Evolutionary conservation across 164 flowering plant genomes (phyloP).

Genomic region (Liriodendron chinense): DNA sequence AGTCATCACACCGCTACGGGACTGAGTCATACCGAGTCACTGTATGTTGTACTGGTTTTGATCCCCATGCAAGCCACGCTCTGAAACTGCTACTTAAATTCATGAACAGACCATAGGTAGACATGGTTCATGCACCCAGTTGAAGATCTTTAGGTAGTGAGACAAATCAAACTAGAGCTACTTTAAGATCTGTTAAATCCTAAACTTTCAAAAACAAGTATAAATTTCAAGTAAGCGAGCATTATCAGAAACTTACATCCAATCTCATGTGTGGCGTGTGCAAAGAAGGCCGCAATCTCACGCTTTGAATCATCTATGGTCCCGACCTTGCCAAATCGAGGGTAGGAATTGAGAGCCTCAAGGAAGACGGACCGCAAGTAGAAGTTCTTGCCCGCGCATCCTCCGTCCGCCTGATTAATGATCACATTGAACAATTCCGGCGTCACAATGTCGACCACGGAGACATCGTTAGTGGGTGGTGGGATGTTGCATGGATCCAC

Average conservation of each 20-base stretch:
- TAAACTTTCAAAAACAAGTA: too few species aligned
- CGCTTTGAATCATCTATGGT: constrained; percentile 32
- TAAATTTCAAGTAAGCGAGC: neutral
- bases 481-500: constrained; percentile 34
- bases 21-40: too few species aligned
- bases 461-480: constrained; percentile 1
- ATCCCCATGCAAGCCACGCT: too few species aligned
- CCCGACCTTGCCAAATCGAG: constrained; percentile 35
- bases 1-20: too few species aligned
- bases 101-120: too few species aligned
- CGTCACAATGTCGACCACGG: constrained; percentile 36
- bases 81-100: too few species aligned
- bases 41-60: too few species aligned
- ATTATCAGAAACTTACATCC: constrained; percentile 25
- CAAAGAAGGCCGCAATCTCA: constrained; percentile 44
- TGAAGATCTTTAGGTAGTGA: too few species aligned
- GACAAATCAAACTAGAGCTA: too few species aligned
- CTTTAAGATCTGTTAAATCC: too few species aligned
- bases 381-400: constrained; percentile 34
- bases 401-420: constrained; percentile 21
- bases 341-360: constrained; percentile 22
- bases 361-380: constrained; percentile 30
- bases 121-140: too few species aligned
- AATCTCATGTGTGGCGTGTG: constrained; percentile 40
- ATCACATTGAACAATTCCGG: constrained; percentile 34